Evolutionary conservation across 176 grass and related monocot genomes (phyloP), one percentile per base, ranked within the genome.

Genomic region (Stipa capillata): DNA sequence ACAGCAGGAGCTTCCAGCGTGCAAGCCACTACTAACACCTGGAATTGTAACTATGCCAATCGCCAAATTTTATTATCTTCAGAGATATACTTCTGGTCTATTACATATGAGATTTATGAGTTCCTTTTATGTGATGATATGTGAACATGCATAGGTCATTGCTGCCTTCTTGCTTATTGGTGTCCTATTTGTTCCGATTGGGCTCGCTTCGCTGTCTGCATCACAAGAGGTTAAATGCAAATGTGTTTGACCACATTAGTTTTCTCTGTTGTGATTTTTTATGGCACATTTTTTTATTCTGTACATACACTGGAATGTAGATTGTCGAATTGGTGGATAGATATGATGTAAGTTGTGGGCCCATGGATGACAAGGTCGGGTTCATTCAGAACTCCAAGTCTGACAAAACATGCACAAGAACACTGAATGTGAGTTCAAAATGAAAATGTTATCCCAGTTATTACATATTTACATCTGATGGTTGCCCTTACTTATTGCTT

Each of bases 1-100:
- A 14, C 95, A 94, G 45, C 95, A 94, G 77, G 95, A 98, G 79
- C 87, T 98, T 42, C 95, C 95, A 50, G 92, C 95, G 78, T 98
- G 95, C 69, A 98, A 98, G 72, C 95, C 95, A 47, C 68, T 98
- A 20, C 67, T 98, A 36, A 98, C 95, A 69, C 92, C 95, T 68
- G 80, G 85, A 78, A 92, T 90, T 60, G 95, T 98, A 97, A 89
- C 79, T 53, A 37, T 12, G 15, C 10, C 3, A 31, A 42, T 70
- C 39, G 37, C 56, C 13, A 28, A 8, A 73, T 60, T 12, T 40
- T 40, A 9, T 24, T 56, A 0, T 80, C 28, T 69, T 36, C 7
- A 47, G 32, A 77, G 27, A 51, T 77, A 36, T 40, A 3, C n/a
- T n/a, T 35, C 42, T 74, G 25, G 55, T 83, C 9, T 34, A 27